A percentile compares a stretch with the other conserved stretches of the same genome.
Evolutionary conservation across 345 rosid genomes (phyloP).

Genomic region (Gossypium mustelinum): DNA sequence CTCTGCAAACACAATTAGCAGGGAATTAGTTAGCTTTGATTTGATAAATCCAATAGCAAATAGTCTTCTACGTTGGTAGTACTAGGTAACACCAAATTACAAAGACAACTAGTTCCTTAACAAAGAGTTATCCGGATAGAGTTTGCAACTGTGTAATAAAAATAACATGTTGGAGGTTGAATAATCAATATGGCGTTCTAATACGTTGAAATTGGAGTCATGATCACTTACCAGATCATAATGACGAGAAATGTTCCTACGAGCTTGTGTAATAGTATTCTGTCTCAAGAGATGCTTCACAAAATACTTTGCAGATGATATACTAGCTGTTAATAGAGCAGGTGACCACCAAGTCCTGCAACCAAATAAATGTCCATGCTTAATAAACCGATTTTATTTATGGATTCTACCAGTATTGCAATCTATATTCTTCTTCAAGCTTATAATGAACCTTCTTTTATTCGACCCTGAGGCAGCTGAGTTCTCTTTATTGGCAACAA

Average conservation of each 20-base stretch:
- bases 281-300: constrained; percentile 63
- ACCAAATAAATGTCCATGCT: neutral
- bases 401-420: neutral
- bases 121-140: neutral
- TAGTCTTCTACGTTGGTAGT: neutral
- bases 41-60: neutral
- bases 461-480: constrained; percentile 31
- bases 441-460: constrained; percentile 51
- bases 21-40: neutral
- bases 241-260: constrained; percentile 31
- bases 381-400: neutral
- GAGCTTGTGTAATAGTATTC: constrained; percentile 82
- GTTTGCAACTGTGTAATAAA: neutral
- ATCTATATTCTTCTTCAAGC: neutral
- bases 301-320: constrained; percentile 25
- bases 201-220: neutral
- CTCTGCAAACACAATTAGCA: constrained; percentile 40
- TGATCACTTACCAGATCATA: constrained; percentile 68
- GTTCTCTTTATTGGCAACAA: constrained; percentile 8
- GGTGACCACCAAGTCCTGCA: constrained; percentile 96
- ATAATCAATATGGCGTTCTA: neutral
- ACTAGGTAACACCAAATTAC: neutral
- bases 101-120: neutral
- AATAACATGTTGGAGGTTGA: neutral
- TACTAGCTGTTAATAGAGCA: constrained; percentile 54